These are phyloP conservation scores for Blepharisma japonicum DNA, from an alignment of 73 alveolate genomes.

Conservation along the genomic window DNA sequence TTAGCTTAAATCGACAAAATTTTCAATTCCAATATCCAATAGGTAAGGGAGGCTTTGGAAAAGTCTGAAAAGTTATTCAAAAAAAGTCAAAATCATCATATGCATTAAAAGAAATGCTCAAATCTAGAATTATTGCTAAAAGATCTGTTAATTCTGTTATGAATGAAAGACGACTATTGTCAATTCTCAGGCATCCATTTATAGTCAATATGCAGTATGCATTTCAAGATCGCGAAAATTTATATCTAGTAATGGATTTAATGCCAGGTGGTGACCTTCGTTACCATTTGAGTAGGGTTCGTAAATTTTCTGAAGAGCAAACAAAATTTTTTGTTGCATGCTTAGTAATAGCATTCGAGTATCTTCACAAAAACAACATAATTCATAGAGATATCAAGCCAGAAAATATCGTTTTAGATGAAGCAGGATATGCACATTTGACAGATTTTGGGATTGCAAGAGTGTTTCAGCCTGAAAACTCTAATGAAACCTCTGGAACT, in stretches of 20 bases:
- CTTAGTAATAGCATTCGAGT: conserved; percentile 61
- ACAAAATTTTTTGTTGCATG: conserved; percentile 71
- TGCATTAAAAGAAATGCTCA: conserved; percentile 83
- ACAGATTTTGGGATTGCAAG: conserved; percentile 90
- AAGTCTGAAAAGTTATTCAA: conserved; percentile 35
- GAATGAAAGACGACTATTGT: conserved; percentile 73
- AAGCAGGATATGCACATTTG: conserved; percentile 64
- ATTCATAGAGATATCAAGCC: conserved; percentile 95
- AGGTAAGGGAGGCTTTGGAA: conserved; percentile 56
- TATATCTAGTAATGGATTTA: conserved; percentile 87
- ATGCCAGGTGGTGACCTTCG: conserved; percentile 84
- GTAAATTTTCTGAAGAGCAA: conserved; percentile 46
- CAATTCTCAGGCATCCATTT: conserved; percentile 64
- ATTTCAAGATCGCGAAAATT: conserved; percentile 81
- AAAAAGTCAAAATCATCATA: conserved; percentile 36
- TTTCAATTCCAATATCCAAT: conserved; percentile 31
- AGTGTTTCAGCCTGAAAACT: conserved; percentile 75
- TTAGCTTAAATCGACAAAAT: too few species aligned
- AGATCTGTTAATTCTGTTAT: conserved; percentile 76
- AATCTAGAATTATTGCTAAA: conserved; percentile 73
- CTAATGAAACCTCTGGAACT: conserved; percentile 77
- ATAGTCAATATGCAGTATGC: conserved; percentile 90
- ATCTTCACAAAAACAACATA: conserved; percentile 76
- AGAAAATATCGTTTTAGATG: conserved; percentile 86
- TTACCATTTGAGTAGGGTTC: conserved; percentile 49